Evolutionary conservation across 2,329 filamentous ascomycete genomes (phyloP).

Genomic region (Corynespora cassiicola): DNA sequence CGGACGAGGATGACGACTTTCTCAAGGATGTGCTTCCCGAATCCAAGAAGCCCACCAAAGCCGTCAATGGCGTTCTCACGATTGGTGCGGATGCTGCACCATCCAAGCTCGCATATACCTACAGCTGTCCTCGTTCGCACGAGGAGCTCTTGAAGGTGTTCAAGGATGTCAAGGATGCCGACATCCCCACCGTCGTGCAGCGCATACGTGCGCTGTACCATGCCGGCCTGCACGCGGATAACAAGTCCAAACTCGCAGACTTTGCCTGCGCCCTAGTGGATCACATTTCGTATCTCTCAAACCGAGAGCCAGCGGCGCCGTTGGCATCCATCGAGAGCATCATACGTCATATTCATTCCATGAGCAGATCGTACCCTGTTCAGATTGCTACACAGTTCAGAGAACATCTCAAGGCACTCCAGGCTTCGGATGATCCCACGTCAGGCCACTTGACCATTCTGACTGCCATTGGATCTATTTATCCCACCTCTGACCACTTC

Average conservation of each 20-base stretch:
- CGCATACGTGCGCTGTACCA: constrained; percentile 92
- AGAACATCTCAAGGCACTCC: constrained; percentile 67
- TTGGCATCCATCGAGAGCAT: constrained; percentile 78
- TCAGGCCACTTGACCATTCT: constrained; percentile 83
- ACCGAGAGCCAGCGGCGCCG: constrained; percentile 59
- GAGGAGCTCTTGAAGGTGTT: constrained; percentile 73
- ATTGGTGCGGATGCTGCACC: constrained; percentile 48
- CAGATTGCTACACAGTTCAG: constrained; percentile 81
- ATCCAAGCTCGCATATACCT: constrained; percentile 77
- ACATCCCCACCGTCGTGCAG: constrained; percentile 81
- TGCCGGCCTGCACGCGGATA: constrained; percentile 80
- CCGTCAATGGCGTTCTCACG: constrained; percentile 50
- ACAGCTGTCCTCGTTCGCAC: constrained; percentile 81
- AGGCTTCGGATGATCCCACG: constrained; percentile 59
- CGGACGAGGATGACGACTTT: constrained; percentile 58
- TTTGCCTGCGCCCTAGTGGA: constrained; percentile 73
- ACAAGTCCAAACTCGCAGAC: constrained; percentile 80
- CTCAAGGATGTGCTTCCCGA: constrained; percentile 50
- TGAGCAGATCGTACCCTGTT: constrained; percentile 83
- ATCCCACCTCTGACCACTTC: constrained; percentile 96
- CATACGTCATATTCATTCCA: constrained; percentile 88
- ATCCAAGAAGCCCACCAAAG: constrained; percentile 31
- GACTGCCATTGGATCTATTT: constrained; percentile 82
- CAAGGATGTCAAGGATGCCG: constrained; percentile 65
- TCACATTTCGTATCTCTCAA: constrained; percentile 66